Evolutionary conservation across 495 filamentous ascomycete species (phyloP).

Genomic region (Tuber brumale): DNA sequence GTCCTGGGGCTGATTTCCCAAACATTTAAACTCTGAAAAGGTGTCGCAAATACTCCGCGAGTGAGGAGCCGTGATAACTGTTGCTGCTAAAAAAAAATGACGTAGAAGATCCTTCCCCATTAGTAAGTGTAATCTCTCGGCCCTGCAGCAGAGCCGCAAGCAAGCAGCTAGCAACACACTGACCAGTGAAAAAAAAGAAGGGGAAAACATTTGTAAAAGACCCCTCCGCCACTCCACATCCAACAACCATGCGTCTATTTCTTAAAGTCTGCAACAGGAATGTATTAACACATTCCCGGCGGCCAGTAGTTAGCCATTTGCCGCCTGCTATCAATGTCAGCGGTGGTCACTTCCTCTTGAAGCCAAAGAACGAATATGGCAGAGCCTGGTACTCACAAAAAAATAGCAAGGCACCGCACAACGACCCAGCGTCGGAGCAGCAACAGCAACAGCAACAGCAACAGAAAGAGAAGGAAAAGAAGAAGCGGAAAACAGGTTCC

Average conservation of each 20-base stretch:
- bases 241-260: background rate
- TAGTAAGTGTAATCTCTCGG: background rate
- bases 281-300: background rate
- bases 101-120: background rate
- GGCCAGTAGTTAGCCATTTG: background rate
- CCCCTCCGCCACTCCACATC: background rate
- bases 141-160: background rate
- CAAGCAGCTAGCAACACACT: background rate
- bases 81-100: background rate
- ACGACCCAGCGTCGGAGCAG: background rate
- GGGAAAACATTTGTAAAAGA: background rate
- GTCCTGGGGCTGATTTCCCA: background rate
- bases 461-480: constrained; percentile 12
- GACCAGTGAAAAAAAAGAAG: background rate
- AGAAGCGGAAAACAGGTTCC: constrained; percentile 30
- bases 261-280: background rate
- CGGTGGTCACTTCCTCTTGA: background rate
- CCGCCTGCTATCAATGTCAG: background rate
- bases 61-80: background rate
- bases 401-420: background rate
- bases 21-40: background rate
- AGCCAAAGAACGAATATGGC: background rate
- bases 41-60: background rate
- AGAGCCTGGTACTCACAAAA: background rate
- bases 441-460: background rate